Evolutionary conservation across 169 alveolate species (phyloP).

Genomic region (Haemoproteus tartakovskyi): DNA sequence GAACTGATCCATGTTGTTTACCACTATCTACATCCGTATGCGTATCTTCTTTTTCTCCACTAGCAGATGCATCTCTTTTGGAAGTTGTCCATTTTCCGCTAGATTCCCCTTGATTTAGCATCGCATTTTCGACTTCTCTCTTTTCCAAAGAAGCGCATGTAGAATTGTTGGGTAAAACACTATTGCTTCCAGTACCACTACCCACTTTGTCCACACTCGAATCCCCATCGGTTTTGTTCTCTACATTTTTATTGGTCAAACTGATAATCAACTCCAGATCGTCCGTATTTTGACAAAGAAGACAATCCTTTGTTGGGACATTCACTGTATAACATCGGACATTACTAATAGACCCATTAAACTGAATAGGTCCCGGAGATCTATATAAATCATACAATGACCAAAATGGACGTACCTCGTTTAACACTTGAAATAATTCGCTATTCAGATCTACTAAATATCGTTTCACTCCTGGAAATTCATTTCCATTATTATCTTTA

Average conservation of each 20-base stretch:
- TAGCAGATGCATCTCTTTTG: too few species aligned
- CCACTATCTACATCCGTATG: too few species aligned
- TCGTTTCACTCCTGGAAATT: conserved; percentile 87
- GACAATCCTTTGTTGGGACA: conserved; percentile 27
- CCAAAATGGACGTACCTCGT: conserved; percentile 91
- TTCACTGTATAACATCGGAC: conserved; percentile 68
- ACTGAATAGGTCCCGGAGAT: conserved; percentile 96
- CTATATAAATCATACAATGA: conserved; percentile 88
- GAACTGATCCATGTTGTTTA: too few species aligned
- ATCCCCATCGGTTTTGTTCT: background rate
- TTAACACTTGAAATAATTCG: conserved; percentile 87
- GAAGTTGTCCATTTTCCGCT: too few species aligned
- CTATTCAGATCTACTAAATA: conserved; percentile 93
- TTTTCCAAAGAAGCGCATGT: too few species aligned
- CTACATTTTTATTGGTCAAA: conserved; percentile 8
- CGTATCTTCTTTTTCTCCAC: too few species aligned
- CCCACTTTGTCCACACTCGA: background rate
- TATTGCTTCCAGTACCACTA: background rate
- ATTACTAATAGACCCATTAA: conserved; percentile 81
- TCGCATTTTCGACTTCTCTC: too few species aligned
- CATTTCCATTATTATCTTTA: conserved; percentile 64
- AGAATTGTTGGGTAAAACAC: background rate
- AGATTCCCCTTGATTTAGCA: too few species aligned
- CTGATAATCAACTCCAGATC: conserved; percentile 28
- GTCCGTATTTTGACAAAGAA: conserved; percentile 26